Base-by-base conservation (phyloP, 2,329 filamentous ascomycete genomes). In the Ploettnerulaceae sp. region DNA sequence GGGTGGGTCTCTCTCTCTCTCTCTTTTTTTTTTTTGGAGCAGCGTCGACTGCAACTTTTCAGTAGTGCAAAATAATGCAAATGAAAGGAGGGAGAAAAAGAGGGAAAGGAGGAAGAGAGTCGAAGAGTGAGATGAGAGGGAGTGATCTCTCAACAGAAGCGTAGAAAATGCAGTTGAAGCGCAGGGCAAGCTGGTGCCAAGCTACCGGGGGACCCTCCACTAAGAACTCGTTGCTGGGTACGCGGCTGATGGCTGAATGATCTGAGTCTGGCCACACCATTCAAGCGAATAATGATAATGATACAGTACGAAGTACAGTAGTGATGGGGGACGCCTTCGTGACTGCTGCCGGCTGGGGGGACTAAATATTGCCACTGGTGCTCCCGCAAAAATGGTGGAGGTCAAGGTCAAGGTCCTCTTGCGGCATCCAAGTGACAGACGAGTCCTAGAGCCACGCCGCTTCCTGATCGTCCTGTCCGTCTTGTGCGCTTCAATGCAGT, bases 191-290 rank as follows among this genome's bases (percentile, higher is more conserved):
- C 46, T 50, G 45, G 34, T 32, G 37, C 41, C 39, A 47, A 48
- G 47, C 17, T 11, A n/a, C 25, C 20, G 11, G 38, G 7, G 35
- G 18, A 24, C 5, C 39, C 38, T 49, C 53, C 54, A 56, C 45
- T 49, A 15, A 52, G 46, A 48, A 47, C 42, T 47, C 47, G 48
- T 48, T 40, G 36, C 47, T 50, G 46, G 41, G 31, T 33, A 52
- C 40, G 49, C 51, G 52, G 51, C 53, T 56, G 57, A 57, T 56
- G 49, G 52, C 48, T 56, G 51, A 43, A 31, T 45, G 53, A 49
- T 43, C 51, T 53, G 34, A 47, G 55, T 52, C 37, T 49, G 55
- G 56, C 51, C 47, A 57, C 50, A 45, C 41, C 51, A 57, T 56
- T 44, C 52, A 45, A 44, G 24, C 41, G 35, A 36, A 48, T 40